phyloP scores from a whole-genome alignment of 1,284 basidiomycete genomes.

The Jaminaea rosea region DNA sequence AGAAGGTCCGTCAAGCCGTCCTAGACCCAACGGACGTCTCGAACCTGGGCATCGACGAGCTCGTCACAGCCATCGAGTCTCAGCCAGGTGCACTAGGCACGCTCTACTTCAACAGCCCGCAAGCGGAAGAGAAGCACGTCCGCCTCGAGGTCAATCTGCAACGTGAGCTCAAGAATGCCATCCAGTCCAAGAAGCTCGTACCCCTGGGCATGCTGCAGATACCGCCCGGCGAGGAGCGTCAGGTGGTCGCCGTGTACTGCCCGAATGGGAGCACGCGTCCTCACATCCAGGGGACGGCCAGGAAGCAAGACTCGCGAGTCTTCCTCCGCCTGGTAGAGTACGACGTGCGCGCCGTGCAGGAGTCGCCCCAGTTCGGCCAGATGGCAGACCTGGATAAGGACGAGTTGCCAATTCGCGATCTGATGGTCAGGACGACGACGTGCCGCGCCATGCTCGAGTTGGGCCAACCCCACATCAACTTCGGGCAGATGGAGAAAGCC shows the following conservation, averaged over 20 bases:
- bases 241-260: slow-evolving; percentile 50
- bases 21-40: slow-evolving; percentile 45
- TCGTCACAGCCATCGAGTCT: slow-evolving; percentile 49
- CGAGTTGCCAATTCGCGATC: slow-evolving; percentile 52
- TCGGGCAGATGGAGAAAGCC: slow-evolving; percentile 53
- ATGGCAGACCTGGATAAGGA: slow-evolving; percentile 39
- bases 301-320: slow-evolving; percentile 52
- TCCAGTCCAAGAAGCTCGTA: slow-evolving; percentile 47
- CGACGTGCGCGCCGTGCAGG: slow-evolving; percentile 39
- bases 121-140: slow-evolving; percentile 52
- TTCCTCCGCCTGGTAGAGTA: slow-evolving; percentile 51
- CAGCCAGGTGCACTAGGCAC: slow-evolving; percentile 48
- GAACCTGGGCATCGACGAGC: slow-evolving; percentile 49
- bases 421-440: slow-evolving; percentile 50
- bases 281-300: slow-evolving; percentile 49
- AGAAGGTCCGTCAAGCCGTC: slow-evolving; percentile 22
- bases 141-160: slow-evolving; percentile 49
- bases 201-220: slow-evolving; percentile 48
- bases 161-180: slow-evolving; percentile 48
- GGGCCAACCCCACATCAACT: slow-evolving; percentile 53
- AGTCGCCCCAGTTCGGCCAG: slow-evolving; percentile 28
- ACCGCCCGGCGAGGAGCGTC: slow-evolving; percentile 41
- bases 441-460: slow-evolving; percentile 51
- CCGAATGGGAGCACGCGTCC: slow-evolving; percentile 51
- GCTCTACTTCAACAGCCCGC: slow-evolving; percentile 47